Evolutionary conservation across 1,139 yeast genomes (phyloP), one percentile per base, ranked within the genome.

Genomic region (Hanseniaspora gamundiae): DNA sequence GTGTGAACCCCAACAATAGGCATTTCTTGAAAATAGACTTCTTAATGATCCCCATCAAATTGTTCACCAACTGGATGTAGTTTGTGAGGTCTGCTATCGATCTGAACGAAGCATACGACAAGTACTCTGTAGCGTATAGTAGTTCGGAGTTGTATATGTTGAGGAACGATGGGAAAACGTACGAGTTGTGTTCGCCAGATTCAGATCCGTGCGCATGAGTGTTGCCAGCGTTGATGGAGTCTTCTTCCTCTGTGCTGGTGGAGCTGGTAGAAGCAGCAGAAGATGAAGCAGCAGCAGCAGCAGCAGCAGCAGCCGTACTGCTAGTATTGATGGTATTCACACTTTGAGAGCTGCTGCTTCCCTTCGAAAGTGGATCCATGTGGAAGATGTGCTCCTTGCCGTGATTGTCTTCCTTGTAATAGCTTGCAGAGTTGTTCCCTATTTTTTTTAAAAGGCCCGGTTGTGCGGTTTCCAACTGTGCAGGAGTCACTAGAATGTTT

Each of bases 21-120:
- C 43, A 41, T 28, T 44, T 44, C 35, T 40, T 41, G 13, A 41
- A 44, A 22, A 44, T 44, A 6, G 39, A 31, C 38, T 42, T 44
- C n/a, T 44, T 44, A 13, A 30, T 38, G 5, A 43, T 38, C 14
- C 26, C 41, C 11, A 40, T 31, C 10, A 44, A 13, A 16, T 39
- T 41, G 24, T 31, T 36, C 16, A 44, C 33, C 26, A 44, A 41
- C 24, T 39, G 35, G n/a, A 44, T 28, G 20, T 35, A 44, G 4
- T 21, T 21, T 4, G 21, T 41, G 14, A 44, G 19, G 14, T 39
- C 40, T 22, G 41, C 30, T 10, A 40, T 40, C 9, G 22, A 26
- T 27, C 41, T 31, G 27, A 41, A 44, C 7, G 40, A 22, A 9
- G 22, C 26, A 38, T 38, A 44, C 2, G 46, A 44, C 5, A 44